Conservation (phyloP, 371 early-diverging fungal species). For the Mortierella sp. region DNA sequence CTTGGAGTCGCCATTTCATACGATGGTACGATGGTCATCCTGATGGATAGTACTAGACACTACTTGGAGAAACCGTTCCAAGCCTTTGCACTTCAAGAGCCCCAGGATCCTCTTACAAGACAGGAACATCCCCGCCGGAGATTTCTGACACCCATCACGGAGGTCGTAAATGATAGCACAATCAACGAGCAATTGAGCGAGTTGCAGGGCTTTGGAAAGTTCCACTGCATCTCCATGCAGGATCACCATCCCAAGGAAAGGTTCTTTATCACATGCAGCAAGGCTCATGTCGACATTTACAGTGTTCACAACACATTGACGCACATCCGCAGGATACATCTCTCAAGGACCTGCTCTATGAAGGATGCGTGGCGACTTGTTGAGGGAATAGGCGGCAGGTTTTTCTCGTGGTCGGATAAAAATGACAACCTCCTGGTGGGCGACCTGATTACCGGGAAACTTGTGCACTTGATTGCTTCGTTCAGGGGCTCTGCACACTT, state of each 20-base stretch:
- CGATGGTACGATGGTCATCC: not conserved
- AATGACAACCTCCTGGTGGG: not conserved
- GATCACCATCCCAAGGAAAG: not conserved
- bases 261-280: slow-evolving; percentile 4
- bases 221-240: not conserved
- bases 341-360: not conserved
- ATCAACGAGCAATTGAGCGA: not conserved
- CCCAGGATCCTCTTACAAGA: not conserved
- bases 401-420: not conserved
- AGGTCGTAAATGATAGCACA: not conserved
- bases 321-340: not conserved
- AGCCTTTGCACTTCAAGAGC: not conserved
- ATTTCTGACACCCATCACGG: not conserved
- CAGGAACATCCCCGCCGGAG: not conserved
- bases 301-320: not conserved
- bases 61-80: not conserved
- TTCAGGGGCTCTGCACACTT: not conserved
- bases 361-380: not conserved
- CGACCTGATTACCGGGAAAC: not conserved
- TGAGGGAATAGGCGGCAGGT: not conserved
- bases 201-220: not conserved
- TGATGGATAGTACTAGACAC: not conserved
- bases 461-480: not conserved
- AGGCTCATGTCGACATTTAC: slow-evolving; percentile 1
- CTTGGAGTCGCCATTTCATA: not conserved